Conservation (phyloP, 148 eudicot genomes). For the Rhododendron simsii region DNA sequence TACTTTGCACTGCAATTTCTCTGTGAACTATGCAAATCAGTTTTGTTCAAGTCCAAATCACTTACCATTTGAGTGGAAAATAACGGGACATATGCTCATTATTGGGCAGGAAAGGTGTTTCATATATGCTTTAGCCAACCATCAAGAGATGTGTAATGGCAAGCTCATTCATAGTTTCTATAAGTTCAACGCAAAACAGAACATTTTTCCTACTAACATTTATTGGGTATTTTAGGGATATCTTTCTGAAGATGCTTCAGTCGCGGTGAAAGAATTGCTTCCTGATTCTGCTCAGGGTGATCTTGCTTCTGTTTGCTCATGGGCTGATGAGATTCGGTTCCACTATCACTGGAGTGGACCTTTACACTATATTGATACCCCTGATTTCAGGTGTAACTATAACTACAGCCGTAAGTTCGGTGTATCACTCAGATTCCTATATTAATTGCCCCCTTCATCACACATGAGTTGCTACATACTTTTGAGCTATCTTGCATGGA, state of each 20-base stretch:
- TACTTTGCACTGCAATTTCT: not conserved
- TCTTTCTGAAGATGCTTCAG: conserved; percentile 65
- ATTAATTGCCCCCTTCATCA: not conserved
- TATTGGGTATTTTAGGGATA: conserved; percentile 43
- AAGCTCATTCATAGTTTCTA: not conserved
- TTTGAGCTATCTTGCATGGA: not conserved
- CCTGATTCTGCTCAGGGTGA: conserved; percentile 80
- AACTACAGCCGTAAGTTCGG: conserved; percentile 63
- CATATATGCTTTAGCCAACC: not conserved
- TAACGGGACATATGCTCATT: not conserved
- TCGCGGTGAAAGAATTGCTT: conserved; percentile 69
- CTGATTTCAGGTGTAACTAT: conserved; percentile 91
- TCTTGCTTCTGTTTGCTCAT: conserved; percentile 78
- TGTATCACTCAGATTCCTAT: not conserved
- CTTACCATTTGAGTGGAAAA: not conserved
- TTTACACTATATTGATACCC: conserved; percentile 88
- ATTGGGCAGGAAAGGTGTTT: not conserved
- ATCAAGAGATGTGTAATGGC: not conserved
- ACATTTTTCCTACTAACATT: not conserved
- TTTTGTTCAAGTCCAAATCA: not conserved
- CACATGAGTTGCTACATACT: not conserved
- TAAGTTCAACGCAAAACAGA: not conserved
- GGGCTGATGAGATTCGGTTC: conserved; percentile 77
- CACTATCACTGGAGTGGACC: conserved; percentile 78
- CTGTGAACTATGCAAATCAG: not conserved